Evolutionary conservation across 805 yeast species (phyloP), one percentile per base, ranked within the genome.

Genomic region (Danielia reshetovae): DNA sequence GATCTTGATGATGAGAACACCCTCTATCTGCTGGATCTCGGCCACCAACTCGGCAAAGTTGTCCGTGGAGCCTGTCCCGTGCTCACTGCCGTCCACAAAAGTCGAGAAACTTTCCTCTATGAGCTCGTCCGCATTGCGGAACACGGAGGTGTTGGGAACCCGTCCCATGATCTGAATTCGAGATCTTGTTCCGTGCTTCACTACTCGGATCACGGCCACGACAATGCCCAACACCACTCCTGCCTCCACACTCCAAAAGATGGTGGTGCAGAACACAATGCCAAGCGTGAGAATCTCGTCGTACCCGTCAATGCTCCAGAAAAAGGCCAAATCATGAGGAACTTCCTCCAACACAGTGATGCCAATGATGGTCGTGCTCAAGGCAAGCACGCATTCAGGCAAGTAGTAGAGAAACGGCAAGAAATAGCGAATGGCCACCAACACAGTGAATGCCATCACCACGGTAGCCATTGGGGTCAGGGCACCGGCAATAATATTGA

Each of bases 1-100:
- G 27, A 88, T 75, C 43, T 81, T 82, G 24, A 88, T 82, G 18
- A 87, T 76, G 23, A 89, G 63, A 36, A 88, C 82, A 0, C 87
- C 88, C 45, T 81, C 85, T 31, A 82, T 65, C 25, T 66, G 73
- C 47, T 71, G 52, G 51, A 60, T 51, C 51, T 60, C 57, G 13
- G 59, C 57, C 13, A 62, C 50, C 23, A 53, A 29, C 7, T 39
- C 42, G 5, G 18, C 27, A 5, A 29, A 18, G 5, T 17, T 18
- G 4, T 27, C 32, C 5, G 12, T n/a, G 3, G 16, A 14, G 7
- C 19, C 18, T 17, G 13, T 15, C 5, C 30, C 19, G 11, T 14
- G 14, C 65, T 65, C 47, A 70, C 74, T 18, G 66, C 22, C 22
- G 7, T 54, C 24, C 19, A 35, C 18, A 19, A 24, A 38, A 8